Evolutionary conservation across 2,329 filamentous ascomycete genomes (phyloP), one percentile per base, ranked within the genome.

Genomic region (Macroventuria anomochaeta): DNA sequence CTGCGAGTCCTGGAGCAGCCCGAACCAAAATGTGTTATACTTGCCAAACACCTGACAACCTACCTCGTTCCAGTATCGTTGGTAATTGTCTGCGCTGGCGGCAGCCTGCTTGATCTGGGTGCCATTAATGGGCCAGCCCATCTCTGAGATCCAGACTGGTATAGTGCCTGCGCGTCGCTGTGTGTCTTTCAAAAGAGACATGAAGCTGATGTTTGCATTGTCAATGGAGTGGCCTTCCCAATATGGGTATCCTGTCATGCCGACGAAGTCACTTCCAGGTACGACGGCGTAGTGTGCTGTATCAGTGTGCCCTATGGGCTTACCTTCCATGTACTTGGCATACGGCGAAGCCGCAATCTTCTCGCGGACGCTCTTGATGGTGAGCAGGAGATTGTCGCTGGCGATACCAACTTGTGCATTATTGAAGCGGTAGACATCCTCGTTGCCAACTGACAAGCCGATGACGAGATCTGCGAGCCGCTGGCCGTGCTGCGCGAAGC

Each of bases 311-410:
- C 72, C 72, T 23, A 75, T 64, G 7, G 84, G 80, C 23, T 79
- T 81, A 15, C 42, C 34, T 23, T 59, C 39, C 56, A 66, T 63
- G 21, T 61, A 62, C 3, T 76, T 73, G 28, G 81, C 77, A 20
- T 88, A 78, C 28, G 77, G 69, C 7, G 89, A 90, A 51, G 82
- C 82, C 18, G 81, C 69, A 67, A 95, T 83, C 3, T 82, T 34
- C 3, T 59, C 43, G 13, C 57, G 62, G 5, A 73, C 65, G 18
- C 57, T 48, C 1, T 56, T 49, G 33, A 73, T 62, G 74, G 90
- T 92, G 42, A 76, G 68, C 57, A 83, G 81, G 34, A 96, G 77
- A 28, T 85, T 82, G 0, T 83, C 75, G 63, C 83, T 83, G 46
- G 86, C 81, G 46, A 88, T 88, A 10, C 81, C 86, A n/a, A 23